Conservation (phyloP, 2,329 filamentous ascomycete species). For the Helicocarpus griseus region DNA sequence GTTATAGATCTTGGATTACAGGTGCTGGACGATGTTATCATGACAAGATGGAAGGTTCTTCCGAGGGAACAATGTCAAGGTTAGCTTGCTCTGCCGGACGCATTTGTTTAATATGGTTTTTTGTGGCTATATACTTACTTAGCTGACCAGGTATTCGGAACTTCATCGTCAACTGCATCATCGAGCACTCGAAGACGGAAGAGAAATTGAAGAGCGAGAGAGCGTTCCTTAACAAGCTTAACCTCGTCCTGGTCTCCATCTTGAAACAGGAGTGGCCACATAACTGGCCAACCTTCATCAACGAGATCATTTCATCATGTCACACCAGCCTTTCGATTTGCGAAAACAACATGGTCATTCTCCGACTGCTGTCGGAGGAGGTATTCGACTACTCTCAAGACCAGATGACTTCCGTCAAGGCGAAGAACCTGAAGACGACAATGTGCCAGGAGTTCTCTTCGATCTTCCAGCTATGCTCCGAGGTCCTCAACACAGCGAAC, state of each 20-base stretch:
- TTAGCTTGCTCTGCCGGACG: constrained; percentile 35
- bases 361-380: constrained; percentile 90
- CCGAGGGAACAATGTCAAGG: constrained; percentile 93
- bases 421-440: constrained; percentile 89
- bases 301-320: constrained; percentile 95
- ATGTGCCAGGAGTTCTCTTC: constrained; percentile 99
- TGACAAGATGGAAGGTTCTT: constrained; percentile 97
- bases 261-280: constrained; percentile 99
- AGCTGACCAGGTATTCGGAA: constrained; percentile 73
- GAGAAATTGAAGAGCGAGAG: constrained; percentile 76
- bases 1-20: constrained; percentile 76
- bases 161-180: constrained; percentile 98
- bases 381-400: constrained; percentile 98
- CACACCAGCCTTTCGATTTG: constrained; percentile 93
- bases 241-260: constrained; percentile 92
- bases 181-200: constrained; percentile 82
- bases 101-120: constrained; percentile 1
- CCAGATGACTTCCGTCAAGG: constrained; percentile 98
- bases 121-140: constrained; percentile 8
- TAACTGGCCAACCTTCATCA: constrained; percentile 99
- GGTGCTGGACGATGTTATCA: constrained; percentile 95
- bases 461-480: constrained; percentile 95
- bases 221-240: constrained; percentile 94
- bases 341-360: constrained; percentile 99
- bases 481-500: constrained; percentile 83